These are phyloP conservation scores for Blastobotrys americana DNA, from an alignment of 805 yeast genomes.

Conservation along the genomic window DNA sequence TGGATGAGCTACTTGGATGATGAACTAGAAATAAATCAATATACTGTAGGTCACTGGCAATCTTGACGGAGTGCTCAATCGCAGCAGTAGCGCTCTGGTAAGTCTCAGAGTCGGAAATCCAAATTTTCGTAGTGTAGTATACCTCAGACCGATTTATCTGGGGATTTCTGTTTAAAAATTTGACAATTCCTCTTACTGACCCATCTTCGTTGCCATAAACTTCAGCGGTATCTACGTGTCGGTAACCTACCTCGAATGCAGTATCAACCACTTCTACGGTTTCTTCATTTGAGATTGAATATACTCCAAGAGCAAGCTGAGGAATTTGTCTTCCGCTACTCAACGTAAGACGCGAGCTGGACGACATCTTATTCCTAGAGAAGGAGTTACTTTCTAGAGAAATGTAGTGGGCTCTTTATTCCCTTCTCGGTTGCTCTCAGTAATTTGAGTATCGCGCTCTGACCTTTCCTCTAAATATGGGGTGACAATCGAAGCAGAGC, in stretches of 20 bases:
- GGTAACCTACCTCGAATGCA: slow-evolving; percentile 61
- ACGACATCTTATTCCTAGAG: no score
- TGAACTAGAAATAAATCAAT: slow-evolving; percentile 66
- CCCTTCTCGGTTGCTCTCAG: no score
- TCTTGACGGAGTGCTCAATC: neutral
- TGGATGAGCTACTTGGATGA: slow-evolving; percentile 33
- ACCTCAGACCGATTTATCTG: slow-evolving; percentile 44
- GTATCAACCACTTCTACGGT: slow-evolving; percentile 39
- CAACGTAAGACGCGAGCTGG: neutral
- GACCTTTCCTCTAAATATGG: no score
- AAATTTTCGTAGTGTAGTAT: slow-evolving; percentile 62
- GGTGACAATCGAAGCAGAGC: no score
- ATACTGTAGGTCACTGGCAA: slow-evolving; percentile 39
- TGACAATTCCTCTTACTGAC: slow-evolving; percentile 50
- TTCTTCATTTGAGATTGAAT: slow-evolving; percentile 3
- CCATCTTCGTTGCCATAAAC: slow-evolving; percentile 56
- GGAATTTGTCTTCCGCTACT: slow-evolving; percentile 1
- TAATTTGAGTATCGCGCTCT: no score
- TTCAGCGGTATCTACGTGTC: slow-evolving; percentile 69
- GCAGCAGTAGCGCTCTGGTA: slow-evolving; percentile 30
- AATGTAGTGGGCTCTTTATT: no score
- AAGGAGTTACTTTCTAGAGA: no score
- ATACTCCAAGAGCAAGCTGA: slow-evolving; percentile 5
- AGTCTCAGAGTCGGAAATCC: slow-evolving; percentile 33
- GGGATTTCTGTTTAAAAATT: slow-evolving; percentile 45